phyloP scores from a whole-genome alignment of 2,329 filamentous ascomycete genomes.

The Chrysoporthe puriensis region DNA sequence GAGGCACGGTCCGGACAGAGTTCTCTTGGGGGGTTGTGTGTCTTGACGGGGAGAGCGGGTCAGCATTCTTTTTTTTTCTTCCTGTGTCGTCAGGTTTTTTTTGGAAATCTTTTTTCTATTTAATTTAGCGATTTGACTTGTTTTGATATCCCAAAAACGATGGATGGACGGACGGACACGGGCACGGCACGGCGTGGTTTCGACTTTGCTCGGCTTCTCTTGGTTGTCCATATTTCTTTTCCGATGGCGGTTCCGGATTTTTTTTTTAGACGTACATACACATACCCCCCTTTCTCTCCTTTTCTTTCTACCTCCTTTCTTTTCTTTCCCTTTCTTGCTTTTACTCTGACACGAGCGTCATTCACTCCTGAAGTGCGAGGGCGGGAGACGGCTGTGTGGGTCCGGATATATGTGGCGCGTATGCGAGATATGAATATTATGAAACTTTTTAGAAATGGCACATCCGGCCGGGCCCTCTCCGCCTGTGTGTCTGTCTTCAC shows the following conservation, averaged over 20 bases:
- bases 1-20: not conserved
- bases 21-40: not conserved
- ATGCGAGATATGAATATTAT: not conserved
- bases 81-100: not conserved
- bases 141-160: not conserved
- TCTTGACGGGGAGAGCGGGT: not conserved
- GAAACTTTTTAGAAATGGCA: not conserved
- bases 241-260: not conserved
- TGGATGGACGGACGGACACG: not conserved
- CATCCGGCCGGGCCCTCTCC: not conserved
- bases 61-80: not conserved
- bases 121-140: not conserved
- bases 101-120: too few relatives aligned
- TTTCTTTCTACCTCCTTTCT: not conserved
- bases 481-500: not conserved
- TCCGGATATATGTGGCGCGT: not conserved
- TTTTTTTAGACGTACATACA: not conserved
- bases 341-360: not conserved
- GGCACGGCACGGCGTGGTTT: not conserved
- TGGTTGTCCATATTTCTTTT: not conserved
- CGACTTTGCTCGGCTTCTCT: not conserved
- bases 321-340: not conserved
- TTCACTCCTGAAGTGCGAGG: not conserved
- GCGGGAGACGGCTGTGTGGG: not conserved
- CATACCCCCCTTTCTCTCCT: not conserved